Evolutionary conservation across 495 filamentous ascomycete genomes (phyloP), one percentile per base, ranked within the genome.

Genomic region (Podospora australis): DNA sequence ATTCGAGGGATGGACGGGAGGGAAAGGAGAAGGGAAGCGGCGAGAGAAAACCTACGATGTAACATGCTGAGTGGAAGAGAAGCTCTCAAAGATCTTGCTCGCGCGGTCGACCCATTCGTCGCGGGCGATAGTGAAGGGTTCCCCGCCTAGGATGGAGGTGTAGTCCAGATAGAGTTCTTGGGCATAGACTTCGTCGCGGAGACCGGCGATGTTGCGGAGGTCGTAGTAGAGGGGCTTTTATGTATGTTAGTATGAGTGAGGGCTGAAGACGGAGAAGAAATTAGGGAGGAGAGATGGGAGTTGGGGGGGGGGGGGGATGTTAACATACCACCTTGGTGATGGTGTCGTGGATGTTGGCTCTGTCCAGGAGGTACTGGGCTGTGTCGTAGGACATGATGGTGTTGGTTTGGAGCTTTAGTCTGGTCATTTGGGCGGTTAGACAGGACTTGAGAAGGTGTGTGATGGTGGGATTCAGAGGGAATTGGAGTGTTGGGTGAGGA

Each of bases 321-420:
- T 6, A 36, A 46, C 54, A 23, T 46, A 63, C 59, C 19, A 64
- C 49, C 17, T 52, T 53, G 14, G 20, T 26, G 14, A 64, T 35
- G 3, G 53, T 57, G 44, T 64, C 62, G 39, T 67, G 59, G 36
- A 67, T 55, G 44, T 67, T 65, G 32, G 64, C 57, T 29, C 54
- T 44, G 50, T 67, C 62, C 14, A 67, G 53, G 13, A 65, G 54
- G 53, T 59, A 65, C 3, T 55, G 49, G 23, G 56, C 22, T 21
- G 53, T 54, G 26, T 49, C 50, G 49, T 65, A 65, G 19, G 54
- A 13, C 1, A 52, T 14, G 44, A 56, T 63, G 30, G n/a, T n/a
- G n/a, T n/a, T n/a, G n/a, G n/a, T n/a, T n/a, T n/a, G n/a, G n/a
- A n/a, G n/a, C n/a, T n/a, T n/a, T n/a, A n/a, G n/a, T n/a, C n/a